These are phyloP conservation scores for Hyphopichia wangnamkhiaoensis DNA, from an alignment of 1,139 yeast genomes.

Conservation along the genomic window DNA sequence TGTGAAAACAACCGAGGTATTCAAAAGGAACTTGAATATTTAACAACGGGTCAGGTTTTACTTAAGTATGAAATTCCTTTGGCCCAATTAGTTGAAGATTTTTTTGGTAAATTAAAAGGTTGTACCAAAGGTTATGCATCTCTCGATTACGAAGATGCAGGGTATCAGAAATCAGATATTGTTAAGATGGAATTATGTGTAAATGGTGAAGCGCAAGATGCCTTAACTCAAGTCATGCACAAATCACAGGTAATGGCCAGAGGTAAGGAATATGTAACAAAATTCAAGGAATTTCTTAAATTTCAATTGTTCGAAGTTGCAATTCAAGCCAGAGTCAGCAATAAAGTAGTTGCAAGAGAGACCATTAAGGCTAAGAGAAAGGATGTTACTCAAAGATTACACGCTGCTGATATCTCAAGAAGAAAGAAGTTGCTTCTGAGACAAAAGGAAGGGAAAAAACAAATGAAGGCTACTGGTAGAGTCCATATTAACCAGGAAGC, in stretches of 20 bases:
- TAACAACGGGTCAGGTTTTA: constrained; percentile 80
- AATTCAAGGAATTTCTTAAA: constrained; percentile 75
- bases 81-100: constrained; percentile 89
- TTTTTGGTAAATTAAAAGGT: constrained; percentile 90
- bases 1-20: constrained; percentile 85
- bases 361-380: constrained; percentile 91
- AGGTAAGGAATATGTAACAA: constrained; percentile 81
- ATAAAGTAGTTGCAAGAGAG: constrained; percentile 83
- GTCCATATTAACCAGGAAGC: constrained; percentile 84
- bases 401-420: constrained; percentile 91
- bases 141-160: constrained; percentile 91
- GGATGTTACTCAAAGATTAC: constrained; percentile 88
- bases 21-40: constrained; percentile 76
- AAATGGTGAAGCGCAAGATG: constrained; percentile 89
- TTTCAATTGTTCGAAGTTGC: constrained; percentile 90
- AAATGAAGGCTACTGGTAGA: constrained; percentile 76
- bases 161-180: constrained; percentile 76
- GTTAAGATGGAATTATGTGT: constrained; percentile 88
- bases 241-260: constrained; percentile 67
- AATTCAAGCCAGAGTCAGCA: constrained; percentile 87
- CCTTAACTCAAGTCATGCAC: constrained; percentile 89
- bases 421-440: constrained; percentile 83
- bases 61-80: constrained; percentile 80
- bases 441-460: constrained; percentile 93
- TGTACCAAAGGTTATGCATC: constrained; percentile 92